Conservation (phyloP, 768 basidiomycete species). For the Phanerochaete carnosa region DNA sequence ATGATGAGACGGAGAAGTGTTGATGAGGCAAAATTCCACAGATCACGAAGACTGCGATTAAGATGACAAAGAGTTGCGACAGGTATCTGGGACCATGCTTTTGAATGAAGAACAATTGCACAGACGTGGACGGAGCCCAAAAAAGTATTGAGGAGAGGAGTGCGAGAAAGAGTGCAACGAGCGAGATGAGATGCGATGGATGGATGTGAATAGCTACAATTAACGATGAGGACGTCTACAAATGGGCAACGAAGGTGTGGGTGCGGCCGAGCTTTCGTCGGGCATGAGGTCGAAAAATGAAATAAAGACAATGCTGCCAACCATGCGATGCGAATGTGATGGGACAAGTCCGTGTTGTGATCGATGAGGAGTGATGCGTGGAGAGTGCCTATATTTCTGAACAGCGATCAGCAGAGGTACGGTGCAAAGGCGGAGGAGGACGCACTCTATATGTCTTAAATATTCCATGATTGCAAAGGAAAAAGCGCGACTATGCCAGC, state of each 20-base stretch:
- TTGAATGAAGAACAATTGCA: not conserved
- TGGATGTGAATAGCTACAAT: constrained; percentile 1
- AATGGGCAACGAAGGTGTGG: not conserved
- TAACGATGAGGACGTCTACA: constrained; percentile 2
- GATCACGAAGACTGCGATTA: too few relatives aligned
- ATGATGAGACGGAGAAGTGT: not conserved
- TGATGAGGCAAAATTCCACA: too few relatives aligned
- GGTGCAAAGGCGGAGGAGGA: not conserved
- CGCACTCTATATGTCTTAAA: constrained; percentile 8
- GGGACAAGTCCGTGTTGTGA: constrained; percentile 5
- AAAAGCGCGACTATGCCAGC: not conserved
- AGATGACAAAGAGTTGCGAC: not conserved
- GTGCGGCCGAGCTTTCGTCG: not conserved
- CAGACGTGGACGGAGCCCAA: not conserved
- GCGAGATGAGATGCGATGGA: not conserved
- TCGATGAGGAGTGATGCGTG: constrained; percentile 3
- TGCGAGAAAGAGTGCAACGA: too few relatives aligned
- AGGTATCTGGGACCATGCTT: not conserved
- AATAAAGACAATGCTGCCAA: not conserved
- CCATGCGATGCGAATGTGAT: not conserved
- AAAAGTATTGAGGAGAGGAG: not conserved
- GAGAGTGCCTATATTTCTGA: constrained; percentile 8
- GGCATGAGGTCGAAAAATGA: not conserved
- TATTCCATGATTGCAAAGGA: not conserved
- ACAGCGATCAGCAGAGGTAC: not conserved